Percentiles rank a stretch among this genome's conserved stretches.
Evolutionary conservation across 2,329 filamentous ascomycete species (phyloP).

Genomic region (Beauveria bassiana): DNA sequence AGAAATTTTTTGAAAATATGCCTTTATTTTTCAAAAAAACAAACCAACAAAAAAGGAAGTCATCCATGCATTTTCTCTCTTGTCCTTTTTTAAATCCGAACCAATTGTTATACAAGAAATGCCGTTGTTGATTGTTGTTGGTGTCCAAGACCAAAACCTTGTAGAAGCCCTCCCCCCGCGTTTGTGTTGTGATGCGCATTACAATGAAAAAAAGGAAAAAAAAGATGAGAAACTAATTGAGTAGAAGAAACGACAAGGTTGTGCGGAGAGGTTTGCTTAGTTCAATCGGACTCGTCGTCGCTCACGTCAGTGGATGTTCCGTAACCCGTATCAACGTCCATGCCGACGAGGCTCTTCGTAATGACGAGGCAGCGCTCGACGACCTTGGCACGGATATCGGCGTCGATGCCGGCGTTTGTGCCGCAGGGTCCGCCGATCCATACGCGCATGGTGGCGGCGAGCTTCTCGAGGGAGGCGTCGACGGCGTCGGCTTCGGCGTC

Average conservation of each 20-base stretch:
- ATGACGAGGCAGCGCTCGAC: slow-evolving; percentile 49
- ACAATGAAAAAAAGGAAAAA: not conserved
- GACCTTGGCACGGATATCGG: slow-evolving; percentile 43
- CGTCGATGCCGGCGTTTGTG: slow-evolving; percentile 42
- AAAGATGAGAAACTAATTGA: not conserved
- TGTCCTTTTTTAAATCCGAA: not conserved
- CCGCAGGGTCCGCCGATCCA: slow-evolving; percentile 51
- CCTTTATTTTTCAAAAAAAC: not conserved
- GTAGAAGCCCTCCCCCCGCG: not conserved
- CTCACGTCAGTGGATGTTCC: slow-evolving; percentile 48
- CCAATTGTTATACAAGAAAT: not conserved
- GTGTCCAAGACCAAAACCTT: no score
- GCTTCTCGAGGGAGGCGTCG: slow-evolving; percentile 43
- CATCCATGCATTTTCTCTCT: not conserved
- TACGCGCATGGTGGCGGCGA: slow-evolving; percentile 50
- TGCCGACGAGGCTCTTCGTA: slow-evolving; percentile 49
- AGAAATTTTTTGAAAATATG: not conserved
- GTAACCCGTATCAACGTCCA: slow-evolving; percentile 54
- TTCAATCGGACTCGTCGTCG: slow-evolving; percentile 17
- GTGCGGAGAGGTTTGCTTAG: not conserved
- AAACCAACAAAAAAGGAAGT: not conserved
- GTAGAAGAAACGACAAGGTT: not conserved
- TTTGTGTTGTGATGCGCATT: not conserved
- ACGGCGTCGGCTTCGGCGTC: slow-evolving; percentile 33
- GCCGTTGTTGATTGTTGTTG: no score